Conservation (phyloP, 1,284 basidiomycete species). For the Tremellales sp. region DNA sequence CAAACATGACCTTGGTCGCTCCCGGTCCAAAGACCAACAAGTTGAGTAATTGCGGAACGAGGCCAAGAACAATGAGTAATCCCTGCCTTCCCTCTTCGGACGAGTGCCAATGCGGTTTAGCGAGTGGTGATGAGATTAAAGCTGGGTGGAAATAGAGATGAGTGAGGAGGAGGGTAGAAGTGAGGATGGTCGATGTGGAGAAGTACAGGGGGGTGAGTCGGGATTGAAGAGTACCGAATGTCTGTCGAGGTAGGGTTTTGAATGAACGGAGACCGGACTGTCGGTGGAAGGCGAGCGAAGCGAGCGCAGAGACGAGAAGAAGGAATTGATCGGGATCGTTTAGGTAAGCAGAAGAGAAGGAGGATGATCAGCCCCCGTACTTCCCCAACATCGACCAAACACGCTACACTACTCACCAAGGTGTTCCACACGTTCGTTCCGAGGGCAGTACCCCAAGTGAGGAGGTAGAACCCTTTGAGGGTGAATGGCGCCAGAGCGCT, state of each 20-base stretch:
- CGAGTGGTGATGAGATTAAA: constrained; percentile 49
- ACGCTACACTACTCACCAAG: constrained; percentile 30
- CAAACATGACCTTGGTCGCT: constrained; percentile 57
- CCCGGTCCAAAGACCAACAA: constrained; percentile 41
- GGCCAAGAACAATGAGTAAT: constrained; percentile 57
- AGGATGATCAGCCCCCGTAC: no score
- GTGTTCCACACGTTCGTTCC: constrained; percentile 46
- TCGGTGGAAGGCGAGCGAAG: neutral
- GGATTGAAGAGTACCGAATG: constrained; percentile 72
- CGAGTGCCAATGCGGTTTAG: constrained; percentile 51
- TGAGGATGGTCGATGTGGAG: constrained; percentile 57
- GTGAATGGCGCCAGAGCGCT: constrained; percentile 44
- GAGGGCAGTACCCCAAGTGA: constrained; percentile 47
- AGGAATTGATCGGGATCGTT: neutral
- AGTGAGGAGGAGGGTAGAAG: constrained; percentile 57
- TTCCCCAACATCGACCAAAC: no score
- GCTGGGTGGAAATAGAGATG: constrained; percentile 65
- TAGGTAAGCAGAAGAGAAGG: no score
- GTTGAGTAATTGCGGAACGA: constrained; percentile 54
- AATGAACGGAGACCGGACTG: constrained; percentile 31
- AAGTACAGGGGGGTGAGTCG: constrained; percentile 73
- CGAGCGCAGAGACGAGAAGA: neutral
- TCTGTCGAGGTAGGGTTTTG: constrained; percentile 54
- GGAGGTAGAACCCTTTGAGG: constrained; percentile 47
- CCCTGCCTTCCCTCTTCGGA: constrained; percentile 64